These are phyloP conservation scores for Bondarzewia mesenterica DNA, from an alignment of 1,284 basidiomycete genomes.

Conservation along the genomic window DNA sequence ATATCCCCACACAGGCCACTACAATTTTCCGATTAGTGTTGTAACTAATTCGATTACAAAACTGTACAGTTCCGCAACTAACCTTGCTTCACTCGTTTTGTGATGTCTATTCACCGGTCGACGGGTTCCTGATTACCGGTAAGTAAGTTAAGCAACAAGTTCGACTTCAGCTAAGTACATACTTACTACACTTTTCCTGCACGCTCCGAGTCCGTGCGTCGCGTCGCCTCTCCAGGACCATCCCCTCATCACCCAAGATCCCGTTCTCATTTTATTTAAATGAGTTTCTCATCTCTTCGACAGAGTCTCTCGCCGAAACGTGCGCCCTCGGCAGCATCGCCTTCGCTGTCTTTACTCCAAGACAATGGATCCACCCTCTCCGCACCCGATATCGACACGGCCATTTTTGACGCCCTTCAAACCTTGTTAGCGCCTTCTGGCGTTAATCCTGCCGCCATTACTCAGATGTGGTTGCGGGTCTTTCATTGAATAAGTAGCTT, in stretches of 20 bases:
- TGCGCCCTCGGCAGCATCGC: constrained; percentile 33
- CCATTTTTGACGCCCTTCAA: constrained; percentile 84
- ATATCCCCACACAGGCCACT: too few species aligned
- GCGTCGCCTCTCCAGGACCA: constrained; percentile 38
- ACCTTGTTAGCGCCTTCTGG: constrained; percentile 82
- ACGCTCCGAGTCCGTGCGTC: constrained; percentile 31
- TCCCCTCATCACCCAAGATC: constrained; percentile 33
- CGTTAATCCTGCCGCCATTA: constrained; percentile 84
- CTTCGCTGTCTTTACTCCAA: constrained; percentile 43
- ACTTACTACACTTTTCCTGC: too few species aligned
- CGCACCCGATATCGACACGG: constrained; percentile 51
- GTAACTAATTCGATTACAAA: too few species aligned
- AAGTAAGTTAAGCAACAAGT: too few species aligned
- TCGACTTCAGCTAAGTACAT: too few species aligned
- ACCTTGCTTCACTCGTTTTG: too few species aligned
- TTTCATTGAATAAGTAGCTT: constrained; percentile 89
- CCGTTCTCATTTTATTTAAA: constrained; percentile 27
- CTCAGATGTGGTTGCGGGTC: constrained; percentile 92
- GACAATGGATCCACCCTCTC: constrained; percentile 33
- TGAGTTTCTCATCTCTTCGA: constrained; percentile 54
- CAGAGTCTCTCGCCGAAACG: constrained; percentile 51
- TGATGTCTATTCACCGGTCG: too few species aligned
- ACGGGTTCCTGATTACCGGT: too few species aligned
- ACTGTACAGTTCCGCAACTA: too few species aligned
- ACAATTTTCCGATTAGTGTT: too few species aligned